phyloP scores from a whole-genome alignment of 1,284 basidiomycete species.

The Pseudozyma flocculosa region DNA sequence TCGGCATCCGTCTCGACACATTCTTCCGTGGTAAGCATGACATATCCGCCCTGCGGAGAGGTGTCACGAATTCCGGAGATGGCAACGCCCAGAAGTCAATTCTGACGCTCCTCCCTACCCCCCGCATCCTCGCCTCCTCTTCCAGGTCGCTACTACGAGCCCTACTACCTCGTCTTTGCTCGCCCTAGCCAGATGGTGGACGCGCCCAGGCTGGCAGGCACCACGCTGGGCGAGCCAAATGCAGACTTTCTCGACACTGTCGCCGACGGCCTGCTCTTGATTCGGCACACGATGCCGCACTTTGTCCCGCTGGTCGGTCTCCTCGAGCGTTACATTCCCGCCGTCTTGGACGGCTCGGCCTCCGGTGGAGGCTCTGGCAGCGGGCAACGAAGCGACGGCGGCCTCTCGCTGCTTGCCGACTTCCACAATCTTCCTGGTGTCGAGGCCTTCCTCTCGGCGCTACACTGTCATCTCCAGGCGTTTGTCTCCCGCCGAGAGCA shows the following conservation, averaged over 20 bases:
- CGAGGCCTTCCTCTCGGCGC: slow-evolving; percentile 29
- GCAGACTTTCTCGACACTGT: slow-evolving; percentile 9
- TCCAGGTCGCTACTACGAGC: slow-evolving; percentile 35
- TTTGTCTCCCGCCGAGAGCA: slow-evolving; percentile 38
- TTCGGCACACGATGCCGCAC: slow-evolving; percentile 43
- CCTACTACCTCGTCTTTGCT: slow-evolving; percentile 40
- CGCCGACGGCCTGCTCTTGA: slow-evolving; percentile 13
- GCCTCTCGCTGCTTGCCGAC: slow-evolving; percentile 26
- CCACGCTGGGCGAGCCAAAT: slow-evolving; percentile 14
- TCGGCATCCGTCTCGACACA: slow-evolving; percentile 39
- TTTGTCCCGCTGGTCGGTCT: slow-evolving; percentile 34
- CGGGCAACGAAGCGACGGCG: slow-evolving; percentile 10
- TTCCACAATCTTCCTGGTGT: slow-evolving; percentile 28
- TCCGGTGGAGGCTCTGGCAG: slow-evolving; percentile 14
- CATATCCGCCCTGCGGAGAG: no score
- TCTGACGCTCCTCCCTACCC: no score
- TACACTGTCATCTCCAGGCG: slow-evolving; percentile 37
- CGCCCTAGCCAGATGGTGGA: slow-evolving; percentile 27
- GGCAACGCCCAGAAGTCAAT: no score
- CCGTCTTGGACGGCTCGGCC: slow-evolving; percentile 12
- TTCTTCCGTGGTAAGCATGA: slow-evolving; percentile 15
- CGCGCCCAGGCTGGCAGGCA: slow-evolving; percentile 13
- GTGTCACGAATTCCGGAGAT: no score
- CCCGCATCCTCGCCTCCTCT: neutral
- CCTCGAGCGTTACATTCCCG: slow-evolving; percentile 30